Evolutionary conservation across 1,284 basidiomycete genomes (phyloP).

Genomic region (Ustilago loliicola): DNA sequence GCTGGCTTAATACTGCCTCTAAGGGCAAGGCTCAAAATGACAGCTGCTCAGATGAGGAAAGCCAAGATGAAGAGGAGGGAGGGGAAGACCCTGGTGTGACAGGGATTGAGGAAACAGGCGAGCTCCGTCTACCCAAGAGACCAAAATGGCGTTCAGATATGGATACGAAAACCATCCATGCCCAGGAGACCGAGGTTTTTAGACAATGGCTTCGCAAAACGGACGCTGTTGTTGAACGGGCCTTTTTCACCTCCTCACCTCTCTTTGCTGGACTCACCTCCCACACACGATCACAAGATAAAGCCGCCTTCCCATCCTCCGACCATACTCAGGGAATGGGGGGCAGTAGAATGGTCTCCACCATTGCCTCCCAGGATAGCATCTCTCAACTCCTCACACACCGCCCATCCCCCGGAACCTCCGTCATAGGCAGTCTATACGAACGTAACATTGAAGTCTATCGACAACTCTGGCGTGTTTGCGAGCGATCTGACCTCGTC

Average conservation of each 20-base stretch:
- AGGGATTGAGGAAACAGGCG: slow-evolving; percentile 37
- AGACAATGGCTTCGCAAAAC: slow-evolving; percentile 56
- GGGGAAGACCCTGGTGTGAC: slow-evolving; percentile 25
- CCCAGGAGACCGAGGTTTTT: slow-evolving; percentile 58
- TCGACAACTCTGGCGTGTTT: slow-evolving; percentile 61
- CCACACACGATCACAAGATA: slow-evolving; percentile 38
- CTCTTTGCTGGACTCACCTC: slow-evolving; percentile 39
- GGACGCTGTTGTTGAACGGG: slow-evolving; percentile 50
- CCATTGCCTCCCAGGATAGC: slow-evolving; percentile 34
- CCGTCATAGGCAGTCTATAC: slow-evolving; percentile 75
- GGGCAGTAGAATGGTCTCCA: slow-evolving; percentile 42
- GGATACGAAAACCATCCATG: slow-evolving; percentile 55
- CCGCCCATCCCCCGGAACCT: slow-evolving; percentile 72
- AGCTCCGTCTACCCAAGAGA: slow-evolving; percentile 54
- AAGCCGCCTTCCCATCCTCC: slow-evolving; percentile 31
- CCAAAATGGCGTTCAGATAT: slow-evolving; percentile 57
- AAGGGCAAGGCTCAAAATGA: neutral
- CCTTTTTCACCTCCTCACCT: slow-evolving; percentile 52
- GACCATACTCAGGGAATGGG: slow-evolving; percentile 22
- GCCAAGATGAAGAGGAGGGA: slow-evolving; percentile 6
- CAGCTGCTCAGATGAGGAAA: slow-evolving; percentile 14
- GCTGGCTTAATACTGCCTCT: slow-evolving; percentile 22
- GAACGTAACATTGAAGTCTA: slow-evolving; percentile 63
- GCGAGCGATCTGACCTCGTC: slow-evolving; percentile 79
- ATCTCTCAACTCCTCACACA: slow-evolving; percentile 31